These are phyloP conservation scores for Protomyces lactucae-debilis DNA, from an alignment of 1,139 yeast genomes.

Conservation along the genomic window DNA sequence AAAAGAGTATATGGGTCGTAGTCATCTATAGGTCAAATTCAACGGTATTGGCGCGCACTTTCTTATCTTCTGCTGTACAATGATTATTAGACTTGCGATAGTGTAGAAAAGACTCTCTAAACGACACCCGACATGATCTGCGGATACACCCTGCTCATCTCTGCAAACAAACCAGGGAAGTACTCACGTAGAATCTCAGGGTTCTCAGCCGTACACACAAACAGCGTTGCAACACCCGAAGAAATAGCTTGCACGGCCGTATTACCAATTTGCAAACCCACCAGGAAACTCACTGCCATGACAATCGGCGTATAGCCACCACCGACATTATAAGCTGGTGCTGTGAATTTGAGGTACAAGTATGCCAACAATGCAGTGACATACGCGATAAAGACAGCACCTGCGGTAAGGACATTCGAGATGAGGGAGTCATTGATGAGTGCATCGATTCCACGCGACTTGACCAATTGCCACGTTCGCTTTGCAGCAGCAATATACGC, in stretches of 20 bases:
- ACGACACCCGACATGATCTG: not conserved
- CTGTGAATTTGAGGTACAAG: slow-evolving; percentile 66
- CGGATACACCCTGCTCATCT: slow-evolving; percentile 13
- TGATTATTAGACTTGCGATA: no score
- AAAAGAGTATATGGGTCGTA: no score
- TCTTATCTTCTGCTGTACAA: no score
- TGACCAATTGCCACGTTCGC: slow-evolving; percentile 74
- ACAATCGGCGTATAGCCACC: slow-evolving; percentile 73
- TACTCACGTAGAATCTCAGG: slow-evolving; percentile 13
- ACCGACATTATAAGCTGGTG: slow-evolving; percentile 61
- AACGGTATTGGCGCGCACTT: no score
- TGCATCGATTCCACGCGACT: slow-evolving; percentile 80
- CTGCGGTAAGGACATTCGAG: slow-evolving; percentile 42
- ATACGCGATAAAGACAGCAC: slow-evolving; percentile 65
- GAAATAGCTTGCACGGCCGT: slow-evolving; percentile 68
- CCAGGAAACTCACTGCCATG: slow-evolving; percentile 69
- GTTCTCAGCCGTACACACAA: slow-evolving; percentile 36
- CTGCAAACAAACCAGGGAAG: slow-evolving; percentile 8
- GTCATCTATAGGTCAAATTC: no score
- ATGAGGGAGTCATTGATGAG: slow-evolving; percentile 54
- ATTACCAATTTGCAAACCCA: slow-evolving; percentile 72
- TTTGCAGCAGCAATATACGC: slow-evolving; percentile 68
- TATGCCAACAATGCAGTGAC: slow-evolving; percentile 64
- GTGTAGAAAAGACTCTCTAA: not conserved
- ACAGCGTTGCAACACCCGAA: slow-evolving; percentile 80